Percentiles rank a stretch among this genome's conserved stretches.
These are phyloP conservation scores for Simplicillium aogashimaense DNA, from an alignment of 2,329 filamentous ascomycete species.

Conservation along the genomic window DNA sequence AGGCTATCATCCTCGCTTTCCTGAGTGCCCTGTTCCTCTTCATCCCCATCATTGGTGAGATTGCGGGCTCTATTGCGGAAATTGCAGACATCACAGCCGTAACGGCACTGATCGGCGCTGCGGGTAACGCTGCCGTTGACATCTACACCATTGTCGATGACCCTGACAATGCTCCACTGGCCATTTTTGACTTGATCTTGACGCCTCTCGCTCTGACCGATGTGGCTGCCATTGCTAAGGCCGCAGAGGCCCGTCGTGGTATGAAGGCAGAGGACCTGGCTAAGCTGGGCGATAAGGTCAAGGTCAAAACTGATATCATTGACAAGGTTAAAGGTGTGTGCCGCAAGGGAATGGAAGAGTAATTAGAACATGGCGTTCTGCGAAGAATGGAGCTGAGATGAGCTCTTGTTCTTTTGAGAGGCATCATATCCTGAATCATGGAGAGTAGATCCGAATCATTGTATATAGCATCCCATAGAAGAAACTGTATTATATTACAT, in stretches of 20 bases:
- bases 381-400: not conserved
- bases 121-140: slow-evolving; percentile 6
- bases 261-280: not conserved
- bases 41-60: slow-evolving; percentile 1
- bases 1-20: slow-evolving; percentile 1
- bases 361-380: not conserved
- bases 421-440: not conserved
- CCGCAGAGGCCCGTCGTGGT: not conserved
- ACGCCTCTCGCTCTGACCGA: slow-evolving; percentile 9
- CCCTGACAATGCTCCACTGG: slow-evolving; percentile 7
- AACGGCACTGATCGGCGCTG: not conserved
- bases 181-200: slow-evolving; percentile 9
- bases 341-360: not conserved
- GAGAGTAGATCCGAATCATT: not conserved
- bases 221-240: slow-evolving; percentile 2
- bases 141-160: slow-evolving; percentile 10
- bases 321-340: not conserved
- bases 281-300: not conserved
- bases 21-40: slow-evolving; percentile 1
- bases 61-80: slow-evolving; percentile 1
- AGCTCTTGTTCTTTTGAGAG: not conserved
- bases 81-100: not conserved
- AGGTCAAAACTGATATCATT: not conserved
- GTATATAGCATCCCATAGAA: not conserved
- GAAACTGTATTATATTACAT: not conserved